Percentiles rank a stretch among this genome's conserved stretches.
Conservation (phyloP, 371 early-diverging fungal species). For the Encephalitozoon hellem region DNA sequence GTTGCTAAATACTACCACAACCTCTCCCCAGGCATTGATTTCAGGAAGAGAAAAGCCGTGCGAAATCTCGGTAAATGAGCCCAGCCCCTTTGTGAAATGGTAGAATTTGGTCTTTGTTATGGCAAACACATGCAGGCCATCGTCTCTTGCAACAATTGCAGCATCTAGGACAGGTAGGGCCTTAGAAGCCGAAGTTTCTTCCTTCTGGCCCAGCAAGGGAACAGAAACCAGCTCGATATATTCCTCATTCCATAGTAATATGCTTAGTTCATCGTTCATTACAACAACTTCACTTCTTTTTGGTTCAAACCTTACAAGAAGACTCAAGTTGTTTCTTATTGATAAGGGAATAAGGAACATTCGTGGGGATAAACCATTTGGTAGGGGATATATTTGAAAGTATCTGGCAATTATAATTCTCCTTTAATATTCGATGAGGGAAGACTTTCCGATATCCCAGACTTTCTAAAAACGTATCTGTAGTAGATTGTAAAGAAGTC, state of each 20-base stretch:
- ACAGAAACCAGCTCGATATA: neutral
- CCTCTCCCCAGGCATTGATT: neutral
- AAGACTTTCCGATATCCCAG: neutral
- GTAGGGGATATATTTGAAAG: neutral
- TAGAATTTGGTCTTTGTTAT: neutral
- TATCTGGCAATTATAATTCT: neutral
- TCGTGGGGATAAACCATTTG: neutral
- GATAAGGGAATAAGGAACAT: conserved; percentile 1
- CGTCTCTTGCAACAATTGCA: neutral
- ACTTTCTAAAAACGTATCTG: conserved; percentile 39
- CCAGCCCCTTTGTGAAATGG: neutral
- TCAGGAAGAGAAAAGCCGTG: neutral
- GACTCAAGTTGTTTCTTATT: neutral
- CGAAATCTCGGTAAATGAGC: neutral
- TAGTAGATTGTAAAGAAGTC: conserved; percentile 94
- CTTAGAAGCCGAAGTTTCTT: neutral
- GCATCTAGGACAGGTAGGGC: neutral
- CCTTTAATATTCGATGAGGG: neutral
- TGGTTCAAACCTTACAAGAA: neutral
- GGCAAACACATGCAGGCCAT: neutral
- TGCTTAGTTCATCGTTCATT: neutral
- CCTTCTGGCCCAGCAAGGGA: neutral
- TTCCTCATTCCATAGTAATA: neutral
- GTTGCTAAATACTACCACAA: neutral
- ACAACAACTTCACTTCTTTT: neutral